phyloP scores from a whole-genome alignment of 2,329 filamentous ascomycete species.

The Arthrinium phaeospermum region DNA sequence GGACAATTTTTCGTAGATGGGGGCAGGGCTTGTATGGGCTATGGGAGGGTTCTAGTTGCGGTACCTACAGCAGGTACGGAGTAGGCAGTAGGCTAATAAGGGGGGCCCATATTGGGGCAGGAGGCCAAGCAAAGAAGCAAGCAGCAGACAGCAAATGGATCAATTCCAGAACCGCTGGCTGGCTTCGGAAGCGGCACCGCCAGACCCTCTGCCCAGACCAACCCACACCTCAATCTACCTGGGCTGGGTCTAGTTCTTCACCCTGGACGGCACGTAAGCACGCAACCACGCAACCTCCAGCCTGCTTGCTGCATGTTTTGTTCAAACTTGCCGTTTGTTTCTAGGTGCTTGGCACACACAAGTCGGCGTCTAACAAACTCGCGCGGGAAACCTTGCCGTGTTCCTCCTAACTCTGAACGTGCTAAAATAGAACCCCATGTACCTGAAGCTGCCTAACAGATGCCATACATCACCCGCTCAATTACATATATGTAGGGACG shows the following conservation, averaged over 20 bases:
- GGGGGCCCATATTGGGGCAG: not conserved
- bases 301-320: not conserved
- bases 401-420: not conserved
- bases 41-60: not conserved
- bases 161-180: constrained; percentile 10
- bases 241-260: not conserved
- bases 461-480: not conserved
- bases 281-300: not conserved
- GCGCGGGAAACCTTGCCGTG: not conserved
- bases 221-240: not conserved
- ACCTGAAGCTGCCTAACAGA: not conserved
- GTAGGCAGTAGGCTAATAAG: too few relatives aligned
- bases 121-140: not conserved
- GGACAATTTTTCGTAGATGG: not conserved
- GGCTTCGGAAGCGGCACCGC: constrained; percentile 1
- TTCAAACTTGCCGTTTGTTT: not conserved
- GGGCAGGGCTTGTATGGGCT: not conserved
- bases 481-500: not conserved
- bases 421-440: not conserved
- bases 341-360: not conserved
- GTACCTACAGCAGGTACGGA: too few relatives aligned
- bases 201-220: not conserved
- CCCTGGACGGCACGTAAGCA: not conserved
- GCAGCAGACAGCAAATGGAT: not conserved
- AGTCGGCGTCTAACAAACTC: not conserved